Evolutionary conservation across 2,329 filamentous ascomycete genomes (phyloP), one percentile per base, ranked within the genome.

Genomic region (Pseudophaeomoniella oleicola): DNA sequence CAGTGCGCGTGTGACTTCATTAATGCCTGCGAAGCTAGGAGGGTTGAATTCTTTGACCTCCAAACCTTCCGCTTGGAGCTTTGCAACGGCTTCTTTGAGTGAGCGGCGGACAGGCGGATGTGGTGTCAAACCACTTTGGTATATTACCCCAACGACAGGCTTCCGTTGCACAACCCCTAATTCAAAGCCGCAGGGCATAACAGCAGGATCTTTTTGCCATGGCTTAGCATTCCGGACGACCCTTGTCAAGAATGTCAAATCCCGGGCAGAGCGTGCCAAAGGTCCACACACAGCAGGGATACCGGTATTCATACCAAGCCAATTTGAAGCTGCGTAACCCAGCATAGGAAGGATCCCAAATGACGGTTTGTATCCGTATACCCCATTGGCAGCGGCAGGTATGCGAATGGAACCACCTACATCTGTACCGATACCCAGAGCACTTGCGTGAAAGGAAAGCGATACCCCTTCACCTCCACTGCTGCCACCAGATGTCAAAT

Each of bases 401-500:
- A 65, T 50, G 2, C 62, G 55, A 33, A 64, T 60, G 32, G 57
- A 62, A 15, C 62, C 62, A 5, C 59, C 62, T 33, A 79, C 65
- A 52, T 80, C 76, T 0, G 75, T 79, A 0, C 72, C 74, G 10
- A 78, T 62, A 1, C 77, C 77, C 2, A 80, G 47, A 36, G 72
- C 60, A 19, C 61, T 68, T 0, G 75, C 75, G 17, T 64, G 61
- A 59, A 79, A 65, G 3, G 67, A 69, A 14, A 79, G 46, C 6
- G 79, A 52, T 0, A 69, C 72, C 0, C 66, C 75, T 50, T 81
- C 76, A 10, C 79, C 79, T 9, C 78, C 78, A 0, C 71, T 74
- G 6, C 68, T 73, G 2, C 80, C 79, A 4, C 79, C 79, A 0
- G 73, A 65, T 0, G 71, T 74, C 19, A 77, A 59, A 14, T 63